Conservation (phyloP, 192 early-diverging fungal species). For the Coemansia erecta region DNA sequence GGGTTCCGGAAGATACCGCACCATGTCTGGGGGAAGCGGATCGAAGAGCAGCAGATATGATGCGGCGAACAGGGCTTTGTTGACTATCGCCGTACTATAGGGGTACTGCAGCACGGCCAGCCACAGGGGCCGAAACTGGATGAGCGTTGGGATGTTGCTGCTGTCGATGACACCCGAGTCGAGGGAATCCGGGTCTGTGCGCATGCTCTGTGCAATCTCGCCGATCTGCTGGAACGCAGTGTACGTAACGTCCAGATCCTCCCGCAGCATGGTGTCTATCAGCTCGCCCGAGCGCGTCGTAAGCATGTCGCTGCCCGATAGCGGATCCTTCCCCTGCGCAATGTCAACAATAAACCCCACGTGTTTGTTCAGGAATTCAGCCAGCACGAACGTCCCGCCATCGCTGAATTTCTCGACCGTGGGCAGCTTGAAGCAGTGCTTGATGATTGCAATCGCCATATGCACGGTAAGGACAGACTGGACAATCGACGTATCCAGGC, state of each 20-base stretch:
- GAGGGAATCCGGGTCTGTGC: constrained; percentile 9
- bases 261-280: constrained; percentile 37
- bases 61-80: constrained; percentile 24
- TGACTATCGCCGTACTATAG: constrained; percentile 32
- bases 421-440: constrained; percentile 35
- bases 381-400: constrained; percentile 20
- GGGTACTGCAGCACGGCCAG: constrained; percentile 26
- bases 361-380: constrained; percentile 25
- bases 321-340: constrained; percentile 22
- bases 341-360: constrained; percentile 23
- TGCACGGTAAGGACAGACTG: constrained; percentile 21
- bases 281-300: constrained; percentile 31
- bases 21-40: constrained; percentile 18
- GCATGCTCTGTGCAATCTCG: constrained; percentile 20
- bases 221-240: constrained; percentile 17
- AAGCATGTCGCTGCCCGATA: constrained; percentile 33
- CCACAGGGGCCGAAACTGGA: constrained; percentile 30
- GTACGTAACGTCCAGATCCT: constrained; percentile 23
- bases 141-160: constrained; percentile 15
- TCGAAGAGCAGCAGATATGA: constrained; percentile 47
- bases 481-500: constrained; percentile 12
- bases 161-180: background rate
- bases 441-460: constrained; percentile 38
- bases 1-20: constrained; percentile 9
- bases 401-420: constrained; percentile 15